A percentile compares a stretch with the other conserved stretches of the same genome.
These are phyloP conservation scores for Picochlorum sp. DNA, from an alignment of 139 green algal species.

Conservation along the genomic window DNA sequence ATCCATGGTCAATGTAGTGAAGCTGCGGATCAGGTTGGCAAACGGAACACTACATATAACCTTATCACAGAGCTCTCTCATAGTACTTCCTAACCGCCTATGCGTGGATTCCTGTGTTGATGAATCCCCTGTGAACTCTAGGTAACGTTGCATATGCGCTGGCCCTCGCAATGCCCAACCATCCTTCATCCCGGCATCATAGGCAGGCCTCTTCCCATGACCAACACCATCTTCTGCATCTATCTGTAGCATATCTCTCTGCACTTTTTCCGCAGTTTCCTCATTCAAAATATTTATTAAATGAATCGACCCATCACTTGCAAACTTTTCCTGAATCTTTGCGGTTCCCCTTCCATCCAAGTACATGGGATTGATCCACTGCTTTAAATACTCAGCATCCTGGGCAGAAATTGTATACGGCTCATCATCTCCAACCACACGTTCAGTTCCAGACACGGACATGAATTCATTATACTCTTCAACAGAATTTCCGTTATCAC, in stretches of 20 bases:
- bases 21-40: conserved; percentile 40
- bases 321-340: conserved; percentile 54
- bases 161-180: conserved; percentile 58
- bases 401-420: conserved; percentile 26
- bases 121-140: conserved; percentile 34
- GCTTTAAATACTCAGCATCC: conserved; percentile 43
- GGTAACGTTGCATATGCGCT: conserved; percentile 78
- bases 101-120: neutral
- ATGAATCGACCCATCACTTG: conserved; percentile 64
- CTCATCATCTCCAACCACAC: neutral
- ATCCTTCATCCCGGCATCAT: conserved; percentile 31
- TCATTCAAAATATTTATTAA: conserved; percentile 54
- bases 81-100: conserved; percentile 18
- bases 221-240: conserved; percentile 46
- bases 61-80: conserved; percentile 23
- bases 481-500: conserved; percentile 4
- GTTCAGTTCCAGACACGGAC: neutral
- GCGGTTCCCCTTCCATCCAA: conserved; percentile 30
- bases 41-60: conserved; percentile 56
- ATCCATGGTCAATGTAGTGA: conserved; percentile 40
- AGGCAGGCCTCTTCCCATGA: conserved; percentile 19
- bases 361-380: conserved; percentile 70
- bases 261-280: conserved; percentile 13
- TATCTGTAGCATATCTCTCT: conserved; percentile 15
- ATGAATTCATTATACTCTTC: neutral